phyloP scores from a whole-genome alignment of 768 basidiomycete species.

The Saitozyma podzolica region DNA sequence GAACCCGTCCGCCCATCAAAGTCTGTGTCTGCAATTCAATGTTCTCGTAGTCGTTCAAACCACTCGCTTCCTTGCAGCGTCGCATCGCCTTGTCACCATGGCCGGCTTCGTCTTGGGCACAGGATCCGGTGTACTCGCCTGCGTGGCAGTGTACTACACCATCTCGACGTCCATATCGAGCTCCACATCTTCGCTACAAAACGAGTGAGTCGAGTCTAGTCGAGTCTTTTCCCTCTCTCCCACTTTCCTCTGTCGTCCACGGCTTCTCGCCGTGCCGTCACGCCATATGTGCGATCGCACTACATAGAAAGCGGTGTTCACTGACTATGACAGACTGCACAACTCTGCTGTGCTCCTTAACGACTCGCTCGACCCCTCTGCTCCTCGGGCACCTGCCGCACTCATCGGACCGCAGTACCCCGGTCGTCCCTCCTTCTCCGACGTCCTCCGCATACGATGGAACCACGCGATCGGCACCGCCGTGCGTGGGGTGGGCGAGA shows the following conservation, averaged over 20 bases:
- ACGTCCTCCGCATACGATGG: constrained; percentile 32
- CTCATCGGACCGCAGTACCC: constrained; percentile 32
- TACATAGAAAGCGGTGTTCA: background rate
- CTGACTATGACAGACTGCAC: constrained; percentile 22
- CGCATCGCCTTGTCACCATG: constrained; percentile 18
- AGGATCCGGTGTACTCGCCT: constrained; percentile 36
- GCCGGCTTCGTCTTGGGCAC: constrained; percentile 43
- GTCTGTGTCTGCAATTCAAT: too few species aligned
- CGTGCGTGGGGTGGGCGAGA: constrained; percentile 16
- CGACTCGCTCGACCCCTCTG: constrained; percentile 31
- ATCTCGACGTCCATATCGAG: constrained; percentile 31
- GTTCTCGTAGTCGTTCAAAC: too few species aligned
- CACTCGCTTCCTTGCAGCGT: background rate
- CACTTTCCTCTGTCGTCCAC: background rate
- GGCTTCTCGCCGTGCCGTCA: too few species aligned
- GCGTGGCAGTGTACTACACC: constrained; percentile 43
- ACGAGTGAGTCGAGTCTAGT: constrained; percentile 34
- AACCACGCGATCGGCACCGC: constrained; percentile 25
- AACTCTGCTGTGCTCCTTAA: constrained; percentile 26
- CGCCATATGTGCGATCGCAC: too few species aligned
- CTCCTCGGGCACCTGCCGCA: constrained; percentile 27
- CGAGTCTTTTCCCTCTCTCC: background rate
- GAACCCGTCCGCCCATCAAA: too few species aligned
- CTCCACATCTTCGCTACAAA: constrained; percentile 21
- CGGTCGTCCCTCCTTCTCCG: constrained; percentile 22